These are phyloP conservation scores for Mycena sanguinolenta DNA, from an alignment of 768 basidiomycete genomes.

Conservation along the genomic window DNA sequence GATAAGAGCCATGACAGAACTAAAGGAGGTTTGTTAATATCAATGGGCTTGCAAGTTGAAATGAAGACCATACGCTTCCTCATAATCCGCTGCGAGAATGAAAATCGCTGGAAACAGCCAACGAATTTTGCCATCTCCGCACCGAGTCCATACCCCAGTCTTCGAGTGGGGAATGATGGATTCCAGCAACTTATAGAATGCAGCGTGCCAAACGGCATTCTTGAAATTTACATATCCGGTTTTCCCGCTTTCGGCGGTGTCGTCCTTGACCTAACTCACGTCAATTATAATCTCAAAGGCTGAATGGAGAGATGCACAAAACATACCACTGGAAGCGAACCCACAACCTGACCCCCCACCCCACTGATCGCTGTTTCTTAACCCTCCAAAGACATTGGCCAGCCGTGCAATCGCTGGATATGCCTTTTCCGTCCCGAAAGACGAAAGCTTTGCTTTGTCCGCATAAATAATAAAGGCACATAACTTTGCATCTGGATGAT, in stretches of 20 bases:
- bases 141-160: slow-evolving; percentile 33
- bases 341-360: slow-evolving; percentile 53
- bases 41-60: neutral
- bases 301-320: neutral
- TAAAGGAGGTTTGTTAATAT: slow-evolving; percentile 37
- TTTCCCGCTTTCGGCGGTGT: slow-evolving; percentile 38
- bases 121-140: slow-evolving; percentile 44
- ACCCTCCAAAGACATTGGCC: slow-evolving; percentile 47
- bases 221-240: slow-evolving; percentile 41
- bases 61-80: slow-evolving; percentile 57
- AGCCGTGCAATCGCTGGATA: slow-evolving; percentile 52
- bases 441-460: slow-evolving; percentile 55
- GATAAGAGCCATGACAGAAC: slow-evolving; percentile 55
- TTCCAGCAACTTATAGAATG: slow-evolving; percentile 39
- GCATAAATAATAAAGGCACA: slow-evolving; percentile 54
- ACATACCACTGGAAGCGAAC: slow-evolving; percentile 56
- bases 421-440: slow-evolving; percentile 53
- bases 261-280: slow-evolving; percentile 32
- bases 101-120: slow-evolving; percentile 53
- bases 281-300: neutral
- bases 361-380: slow-evolving; percentile 49
- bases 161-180: slow-evolving; percentile 27
- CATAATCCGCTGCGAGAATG: slow-evolving; percentile 57
- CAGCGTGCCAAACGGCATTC: slow-evolving; percentile 44
- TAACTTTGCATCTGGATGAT: slow-evolving; percentile 36